Conservation (phyloP, 1,284 basidiomycete species). For the Marasmius sp. region DNA sequence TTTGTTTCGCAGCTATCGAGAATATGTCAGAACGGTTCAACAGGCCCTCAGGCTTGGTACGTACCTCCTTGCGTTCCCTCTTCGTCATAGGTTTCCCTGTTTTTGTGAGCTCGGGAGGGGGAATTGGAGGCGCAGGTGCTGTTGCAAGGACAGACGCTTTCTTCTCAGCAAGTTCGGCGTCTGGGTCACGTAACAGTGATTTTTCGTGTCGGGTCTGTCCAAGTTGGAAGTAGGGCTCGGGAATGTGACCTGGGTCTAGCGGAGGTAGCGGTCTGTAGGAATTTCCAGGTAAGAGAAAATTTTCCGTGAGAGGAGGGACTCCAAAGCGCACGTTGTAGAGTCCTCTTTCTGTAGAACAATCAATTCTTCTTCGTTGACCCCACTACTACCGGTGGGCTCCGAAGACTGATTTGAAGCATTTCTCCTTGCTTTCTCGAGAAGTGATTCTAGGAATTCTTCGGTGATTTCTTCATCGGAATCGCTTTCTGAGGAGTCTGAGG, state of each 20-base stretch:
- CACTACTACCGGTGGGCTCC: slow-evolving; percentile 23
- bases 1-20: slow-evolving; percentile 60
- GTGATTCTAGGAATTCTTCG: slow-evolving; percentile 60
- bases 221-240: slow-evolving; percentile 60
- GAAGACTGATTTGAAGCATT: slow-evolving; percentile 30
- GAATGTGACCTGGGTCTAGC: slow-evolving; percentile 63
- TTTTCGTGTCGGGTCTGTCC: slow-evolving; percentile 42
- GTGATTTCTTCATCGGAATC: slow-evolving; percentile 41
- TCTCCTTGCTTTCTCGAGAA: slow-evolving; percentile 60
- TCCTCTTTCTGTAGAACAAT: slow-evolving; percentile 33
- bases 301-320: slow-evolving; percentile 8
- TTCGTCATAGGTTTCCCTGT: slow-evolving; percentile 65
- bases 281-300: slow-evolving; percentile 5
- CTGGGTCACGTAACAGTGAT: slow-evolving; percentile 57
- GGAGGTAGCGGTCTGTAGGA: slow-evolving; percentile 57
- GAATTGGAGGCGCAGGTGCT: slow-evolving; percentile 53
- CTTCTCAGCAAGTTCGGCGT: slow-evolving; percentile 50
- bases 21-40: slow-evolving; percentile 2
- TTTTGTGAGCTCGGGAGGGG: slow-evolving; percentile 57
- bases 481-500: slow-evolving; percentile 27
- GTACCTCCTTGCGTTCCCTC: slow-evolving; percentile 68
- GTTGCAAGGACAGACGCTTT: slow-evolving; percentile 42
- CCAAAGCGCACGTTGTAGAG: slow-evolving; percentile 32
- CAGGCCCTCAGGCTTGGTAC: slow-evolving; percentile 13
- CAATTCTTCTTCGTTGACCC: slow-evolving; percentile 50